Evolutionary conservation across 768 basidiomycete species (phyloP).

Genomic region (Boletus subcaerulescens): DNA sequence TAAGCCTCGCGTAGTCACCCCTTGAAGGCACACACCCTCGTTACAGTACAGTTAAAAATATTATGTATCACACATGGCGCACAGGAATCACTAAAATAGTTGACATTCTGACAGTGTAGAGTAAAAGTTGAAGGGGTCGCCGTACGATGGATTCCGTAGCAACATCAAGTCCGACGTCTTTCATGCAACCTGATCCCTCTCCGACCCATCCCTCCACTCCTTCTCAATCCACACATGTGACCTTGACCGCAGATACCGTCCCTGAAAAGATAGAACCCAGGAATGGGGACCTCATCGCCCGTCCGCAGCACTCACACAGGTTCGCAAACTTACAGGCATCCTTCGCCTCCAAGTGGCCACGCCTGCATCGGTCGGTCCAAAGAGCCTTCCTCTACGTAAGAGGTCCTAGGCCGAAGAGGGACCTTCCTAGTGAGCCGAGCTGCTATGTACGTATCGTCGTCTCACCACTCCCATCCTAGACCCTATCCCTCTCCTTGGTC

Average conservation of each 20-base stretch:
- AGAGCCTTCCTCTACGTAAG: constrained; percentile 39
- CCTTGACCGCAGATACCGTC: neutral
- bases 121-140: too few relatives aligned
- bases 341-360: constrained; percentile 17
- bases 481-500: constrained; percentile 53
- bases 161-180: neutral
- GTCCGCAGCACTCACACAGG: neutral
- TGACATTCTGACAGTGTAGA: too few relatives aligned
- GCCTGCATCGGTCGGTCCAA: constrained; percentile 9
- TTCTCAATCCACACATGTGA: constrained; percentile 13
- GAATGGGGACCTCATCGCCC: neutral
- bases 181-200: constrained; percentile 12
- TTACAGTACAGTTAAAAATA: too few relatives aligned
- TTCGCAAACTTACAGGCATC: constrained; percentile 8
- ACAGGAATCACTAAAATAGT: too few relatives aligned
- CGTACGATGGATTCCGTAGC: too few relatives aligned
- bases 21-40: constrained; percentile 4
- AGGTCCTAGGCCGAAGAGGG: constrained; percentile 59
- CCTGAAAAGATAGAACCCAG: constrained; percentile 4
- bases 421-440: constrained; percentile 40
- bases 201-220: neutral
- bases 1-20: constrained; percentile 19
- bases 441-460: neutral
- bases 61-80: too few relatives aligned
- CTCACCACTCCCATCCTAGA: constrained; percentile 35